A percentile compares a stretch with the other conserved stretches of the same genome.
Evolutionary conservation across 2,329 filamentous ascomycete genomes (phyloP).

Genomic region (Diplodia seriata): DNA sequence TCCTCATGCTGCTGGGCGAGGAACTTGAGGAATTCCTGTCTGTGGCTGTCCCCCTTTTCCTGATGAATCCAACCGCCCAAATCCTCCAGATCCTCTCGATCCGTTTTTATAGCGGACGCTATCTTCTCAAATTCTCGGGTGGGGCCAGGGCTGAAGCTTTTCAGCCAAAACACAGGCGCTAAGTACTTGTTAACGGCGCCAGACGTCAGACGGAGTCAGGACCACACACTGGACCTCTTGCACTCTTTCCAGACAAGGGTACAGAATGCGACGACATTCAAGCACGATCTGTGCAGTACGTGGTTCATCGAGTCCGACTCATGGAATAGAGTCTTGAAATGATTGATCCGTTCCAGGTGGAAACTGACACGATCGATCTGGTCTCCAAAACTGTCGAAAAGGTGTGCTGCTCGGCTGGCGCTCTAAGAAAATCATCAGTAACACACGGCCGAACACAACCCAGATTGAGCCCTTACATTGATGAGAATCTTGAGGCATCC

Average conservation of each 20-base stretch:
- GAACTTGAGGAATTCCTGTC: constrained; percentile 5
- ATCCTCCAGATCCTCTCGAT: neutral
- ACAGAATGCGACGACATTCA: constrained; percentile 2
- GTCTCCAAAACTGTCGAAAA: neutral
- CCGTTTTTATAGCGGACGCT: neutral
- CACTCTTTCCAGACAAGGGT: constrained; percentile 1
- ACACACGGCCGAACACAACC: too few relatives aligned
- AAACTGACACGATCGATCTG: neutral
- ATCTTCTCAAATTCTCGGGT: constrained; percentile 5
- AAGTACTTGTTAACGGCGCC: neutral
- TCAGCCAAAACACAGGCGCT: neutral
- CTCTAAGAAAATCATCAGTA: neutral
- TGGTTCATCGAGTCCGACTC: neutral
- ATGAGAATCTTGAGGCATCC: constrained; percentile 33
- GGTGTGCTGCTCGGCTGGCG: neutral
- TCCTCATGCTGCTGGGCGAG: neutral
- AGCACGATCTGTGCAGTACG: neutral
- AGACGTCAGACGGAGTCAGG: neutral
- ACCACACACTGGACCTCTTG: neutral
- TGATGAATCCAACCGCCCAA: constrained; percentile 3
- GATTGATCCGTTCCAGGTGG: neutral
- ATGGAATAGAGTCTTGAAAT: neutral
- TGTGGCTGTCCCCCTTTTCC: neutral
- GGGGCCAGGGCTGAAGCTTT: neutral
- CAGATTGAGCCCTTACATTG: constrained; percentile 16